Evolutionary conservation across 768 basidiomycete genomes (phyloP), one percentile per base, ranked within the genome.

Genomic region (Hortiboletus campestris): DNA sequence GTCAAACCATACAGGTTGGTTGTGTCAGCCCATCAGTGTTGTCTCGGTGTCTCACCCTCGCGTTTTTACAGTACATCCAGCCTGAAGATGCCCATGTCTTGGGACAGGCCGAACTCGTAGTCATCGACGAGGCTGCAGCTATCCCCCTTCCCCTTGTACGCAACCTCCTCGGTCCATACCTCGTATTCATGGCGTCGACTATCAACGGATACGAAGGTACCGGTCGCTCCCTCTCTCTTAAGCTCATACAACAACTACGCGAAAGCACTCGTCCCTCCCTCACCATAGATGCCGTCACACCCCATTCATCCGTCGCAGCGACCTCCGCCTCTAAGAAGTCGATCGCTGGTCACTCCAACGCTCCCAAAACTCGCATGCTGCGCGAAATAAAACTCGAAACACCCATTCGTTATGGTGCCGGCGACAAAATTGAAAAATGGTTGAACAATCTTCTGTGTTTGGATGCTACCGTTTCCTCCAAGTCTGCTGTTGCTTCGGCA

Each of bases 181-280:
- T 98, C 35, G 94, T 98, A 48, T 98, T 98, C 79, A 88, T 98
- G 80, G 92, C 97, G 2, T 97, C 94, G n/a, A 99, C 97, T 1
- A 94, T 99, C 75, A 98, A 98, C 69, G 97, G 97, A 39, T 99
- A 99, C 72, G 97, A 98, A 80, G 97, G 97, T 28, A 98, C 97
- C 0, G 97, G 97, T n/a, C 91, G 97, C 28, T 98, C 95, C 1
- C 84, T 99, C 46, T 97, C 94, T 45, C 87, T 99, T 57, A 99
- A 99, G 73, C 89, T 99, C 54, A 89, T 99, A 60, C 91, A 98
- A 71, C 94, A 97, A 70, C 84, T 98, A 4, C 89, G 97, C 36
- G 97, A 98, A 70, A 88, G 85, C 70, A 91, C 91, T 0, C 82
- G 90, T 4, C 86, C 92, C 0, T 86, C 89, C 2, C 75, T 93